phyloP scores from a whole-genome alignment of 2,329 filamentous ascomycete genomes.

The Dryadomyces quercivorus region DNA sequence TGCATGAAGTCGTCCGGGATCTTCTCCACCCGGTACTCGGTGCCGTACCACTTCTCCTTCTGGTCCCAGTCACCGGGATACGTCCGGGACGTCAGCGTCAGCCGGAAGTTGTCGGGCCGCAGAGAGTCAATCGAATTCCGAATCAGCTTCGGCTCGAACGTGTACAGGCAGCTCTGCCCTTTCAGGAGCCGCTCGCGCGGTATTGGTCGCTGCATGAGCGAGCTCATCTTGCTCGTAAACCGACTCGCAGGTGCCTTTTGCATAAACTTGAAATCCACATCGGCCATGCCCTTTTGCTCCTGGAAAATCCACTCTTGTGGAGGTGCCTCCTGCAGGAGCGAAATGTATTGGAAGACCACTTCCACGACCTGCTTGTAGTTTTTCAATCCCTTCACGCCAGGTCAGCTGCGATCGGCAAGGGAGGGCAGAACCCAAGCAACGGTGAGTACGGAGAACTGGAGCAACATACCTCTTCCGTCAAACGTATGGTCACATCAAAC shows the following conservation, averaged over 20 bases:
- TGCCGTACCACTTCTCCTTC: slow-evolving; percentile 97
- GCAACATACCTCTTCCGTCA: slow-evolving; percentile 64
- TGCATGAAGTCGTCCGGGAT: slow-evolving; percentile 65
- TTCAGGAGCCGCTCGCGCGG: slow-evolving; percentile 83
- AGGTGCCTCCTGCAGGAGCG: slow-evolving; percentile 65
- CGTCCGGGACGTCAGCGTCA: slow-evolving; percentile 72
- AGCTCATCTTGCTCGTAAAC: slow-evolving; percentile 75
- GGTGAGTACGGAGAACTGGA: no score
- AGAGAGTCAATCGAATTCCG: slow-evolving; percentile 60
- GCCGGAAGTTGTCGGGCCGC: slow-evolving; percentile 77
- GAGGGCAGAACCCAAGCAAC: neutral
- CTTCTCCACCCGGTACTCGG: slow-evolving; percentile 75
- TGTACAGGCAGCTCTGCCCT: slow-evolving; percentile 60
- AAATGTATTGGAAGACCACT: slow-evolving; percentile 81
- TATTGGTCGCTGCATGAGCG: slow-evolving; percentile 82
- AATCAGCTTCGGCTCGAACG: slow-evolving; percentile 71
- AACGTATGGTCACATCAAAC: slow-evolving; percentile 65
- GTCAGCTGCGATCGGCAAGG: neutral
- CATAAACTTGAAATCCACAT: slow-evolving; percentile 90
- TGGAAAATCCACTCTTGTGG: slow-evolving; percentile 91
- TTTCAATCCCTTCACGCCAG: slow-evolving; percentile 45
- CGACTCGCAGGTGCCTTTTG: slow-evolving; percentile 83
- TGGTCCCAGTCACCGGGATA: slow-evolving; percentile 74
- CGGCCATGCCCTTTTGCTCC: slow-evolving; percentile 79
- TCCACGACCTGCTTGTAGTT: slow-evolving; percentile 75